phyloP scores from a whole-genome alignment of 2,329 filamentous ascomycete genomes.

The Arthroderma sp. region DNA sequence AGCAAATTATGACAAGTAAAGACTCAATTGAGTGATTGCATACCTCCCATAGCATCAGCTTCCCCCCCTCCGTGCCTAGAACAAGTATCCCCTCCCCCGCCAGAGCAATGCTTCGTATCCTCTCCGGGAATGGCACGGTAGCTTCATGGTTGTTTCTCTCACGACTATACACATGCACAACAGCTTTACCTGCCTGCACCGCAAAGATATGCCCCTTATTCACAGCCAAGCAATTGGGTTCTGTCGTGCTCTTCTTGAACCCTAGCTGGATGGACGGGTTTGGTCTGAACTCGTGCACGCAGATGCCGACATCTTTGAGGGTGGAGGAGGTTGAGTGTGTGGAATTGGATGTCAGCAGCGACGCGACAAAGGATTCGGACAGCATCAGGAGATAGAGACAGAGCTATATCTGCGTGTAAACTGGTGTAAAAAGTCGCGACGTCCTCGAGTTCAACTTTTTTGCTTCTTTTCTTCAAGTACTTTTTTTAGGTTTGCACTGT shows the following conservation, averaged over 20 bases:
- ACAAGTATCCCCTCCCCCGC: constrained; percentile 53
- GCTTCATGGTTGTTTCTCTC: constrained; percentile 78
- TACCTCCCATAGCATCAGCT: constrained; percentile 89
- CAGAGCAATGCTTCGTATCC: constrained; percentile 65
- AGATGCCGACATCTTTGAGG: constrained; percentile 72
- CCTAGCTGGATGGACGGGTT: constrained; percentile 59
- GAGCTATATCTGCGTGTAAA: neutral
- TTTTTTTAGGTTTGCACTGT: neutral
- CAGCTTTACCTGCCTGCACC: constrained; percentile 80
- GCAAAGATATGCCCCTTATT: constrained; percentile 77
- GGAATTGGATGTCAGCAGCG: constrained; percentile 28
- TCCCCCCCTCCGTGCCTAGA: constrained; percentile 72
- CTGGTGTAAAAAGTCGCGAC: neutral
- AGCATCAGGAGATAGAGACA: constrained; percentile 30
- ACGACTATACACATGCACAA: constrained; percentile 83
- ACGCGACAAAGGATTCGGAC: constrained; percentile 38
- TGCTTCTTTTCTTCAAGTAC: neutral
- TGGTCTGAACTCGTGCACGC: constrained; percentile 70
- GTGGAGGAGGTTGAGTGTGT: constrained; percentile 33
- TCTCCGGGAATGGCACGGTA: constrained; percentile 74
- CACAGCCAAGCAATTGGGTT: constrained; percentile 65
- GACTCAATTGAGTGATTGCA: constrained; percentile 20
- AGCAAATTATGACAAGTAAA: constrained; percentile 7
- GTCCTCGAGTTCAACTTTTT: neutral
- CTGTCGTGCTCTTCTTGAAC: constrained; percentile 87